These are phyloP conservation scores for Jamesozyma piceae DNA, from an alignment of 805 yeast genomes.

Conservation along the genomic window DNA sequence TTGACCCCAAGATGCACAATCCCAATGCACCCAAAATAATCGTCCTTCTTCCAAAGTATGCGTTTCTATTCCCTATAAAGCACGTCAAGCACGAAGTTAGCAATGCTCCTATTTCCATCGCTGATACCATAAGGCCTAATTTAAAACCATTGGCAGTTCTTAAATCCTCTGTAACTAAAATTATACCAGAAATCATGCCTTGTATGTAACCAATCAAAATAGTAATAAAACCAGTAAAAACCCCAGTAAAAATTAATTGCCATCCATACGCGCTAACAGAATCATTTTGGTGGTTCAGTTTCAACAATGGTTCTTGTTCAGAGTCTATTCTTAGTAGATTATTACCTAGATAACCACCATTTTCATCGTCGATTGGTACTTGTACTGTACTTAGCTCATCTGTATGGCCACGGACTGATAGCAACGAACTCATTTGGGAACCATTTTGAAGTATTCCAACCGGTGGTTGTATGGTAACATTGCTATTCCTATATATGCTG, in stretches of 20 bases:
- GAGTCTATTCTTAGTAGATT: neutral
- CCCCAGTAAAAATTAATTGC: neutral
- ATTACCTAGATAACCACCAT: neutral
- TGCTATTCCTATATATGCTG: conserved; percentile 10
- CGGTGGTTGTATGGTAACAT: conserved; percentile 1
- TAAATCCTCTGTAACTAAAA: neutral
- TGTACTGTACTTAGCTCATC: neutral
- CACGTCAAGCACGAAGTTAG: neutral
- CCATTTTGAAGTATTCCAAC: neutral
- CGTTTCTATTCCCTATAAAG: neutral
- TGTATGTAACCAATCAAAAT: neutral
- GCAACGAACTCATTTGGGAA: neutral
- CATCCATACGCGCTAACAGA: neutral
- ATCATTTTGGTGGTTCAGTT: neutral
- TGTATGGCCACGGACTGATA: neutral
- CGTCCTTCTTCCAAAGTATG: neutral
- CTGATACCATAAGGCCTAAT: neutral
- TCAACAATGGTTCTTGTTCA: neutral
- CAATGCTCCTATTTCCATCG: neutral
- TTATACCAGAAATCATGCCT: neutral
- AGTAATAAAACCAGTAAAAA: neutral
- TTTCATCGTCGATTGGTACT: neutral
- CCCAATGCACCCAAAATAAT: neutral
- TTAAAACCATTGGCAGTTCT: neutral
- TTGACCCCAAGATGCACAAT: neutral